Evolutionary conservation across 75 land plant species (phyloP).

Genomic region (Isoetes taiwanensis): DNA sequence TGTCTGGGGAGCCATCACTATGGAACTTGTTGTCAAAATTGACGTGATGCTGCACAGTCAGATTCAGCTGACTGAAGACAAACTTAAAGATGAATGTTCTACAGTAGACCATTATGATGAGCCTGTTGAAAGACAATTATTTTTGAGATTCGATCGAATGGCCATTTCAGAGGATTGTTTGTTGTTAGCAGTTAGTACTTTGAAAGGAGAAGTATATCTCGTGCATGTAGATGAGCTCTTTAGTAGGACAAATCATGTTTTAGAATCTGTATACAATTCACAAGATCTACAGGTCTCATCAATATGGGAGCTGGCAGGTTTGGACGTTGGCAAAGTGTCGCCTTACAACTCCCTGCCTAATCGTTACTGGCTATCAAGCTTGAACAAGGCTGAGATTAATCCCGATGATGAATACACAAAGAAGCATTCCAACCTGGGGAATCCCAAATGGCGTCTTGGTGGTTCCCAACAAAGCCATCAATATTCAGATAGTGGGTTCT

Average conservation of each 20-base stretch:
- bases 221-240: conserved; percentile 27
- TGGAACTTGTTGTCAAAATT: conserved; percentile 32
- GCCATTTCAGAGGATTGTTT: conserved; percentile 34
- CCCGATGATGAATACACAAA: neutral
- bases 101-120: neutral
- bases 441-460: neutral
- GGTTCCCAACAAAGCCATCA: no score
- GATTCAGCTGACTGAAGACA: neutral
- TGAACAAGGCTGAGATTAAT: neutral
- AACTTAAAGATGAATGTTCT: conserved; percentile 3
- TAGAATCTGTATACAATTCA: neutral
- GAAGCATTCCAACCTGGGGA: neutral
- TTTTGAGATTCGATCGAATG: conserved; percentile 27
- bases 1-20: conserved; percentile 37
- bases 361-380: conserved; percentile 8
- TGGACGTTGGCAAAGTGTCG: conserved; percentile 36
- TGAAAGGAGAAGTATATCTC: conserved; percentile 45
- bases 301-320: conserved; percentile 50
- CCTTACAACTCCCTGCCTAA: conserved; percentile 10
- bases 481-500: neutral
- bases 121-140: neutral
- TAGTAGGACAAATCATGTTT: conserved; percentile 8
- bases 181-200: conserved; percentile 45
- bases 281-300: conserved; percentile 32
- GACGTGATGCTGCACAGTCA: conserved; percentile 38